Evolutionary conservation across 2,329 filamentous ascomycete genomes (phyloP), one percentile per base, ranked within the genome.

Genomic region (Sporothrix variecibatus): DNA sequence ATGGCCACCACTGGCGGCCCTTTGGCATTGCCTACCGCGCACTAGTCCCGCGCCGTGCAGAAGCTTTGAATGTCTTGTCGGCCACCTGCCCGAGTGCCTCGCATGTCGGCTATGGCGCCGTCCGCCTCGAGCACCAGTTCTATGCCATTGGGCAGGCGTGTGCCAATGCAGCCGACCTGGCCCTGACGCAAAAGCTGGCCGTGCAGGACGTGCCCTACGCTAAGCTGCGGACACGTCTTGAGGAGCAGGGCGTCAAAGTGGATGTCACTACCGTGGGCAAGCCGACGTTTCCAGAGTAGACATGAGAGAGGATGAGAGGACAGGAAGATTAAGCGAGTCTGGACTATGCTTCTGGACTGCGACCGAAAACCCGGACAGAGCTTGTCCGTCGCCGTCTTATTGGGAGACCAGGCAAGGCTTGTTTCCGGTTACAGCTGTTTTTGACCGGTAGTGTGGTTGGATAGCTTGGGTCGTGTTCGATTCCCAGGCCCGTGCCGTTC

Each of bases 141-240:
- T 65, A 72, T n/a, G 71, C 71, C 40, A 31, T 72, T 15, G 71
- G 71, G 40, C 71, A 72, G 58, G 71, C 58, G 20, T 72, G 71
- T 34, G 71, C 71, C 8, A 72, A 72, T 12, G 71, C 71, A 1
- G 43, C 43, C 2, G 71, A 72, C n/a, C 20, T 72, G 1, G 56
- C 58, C 2, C 43, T 72, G 26, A 1, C 15, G 0, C 8, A 26
- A 15, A 8, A 11, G 20, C 17, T 34, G 15, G 28, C 17, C 3
- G 71, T 72, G 4, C 71, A 65, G 28, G 71, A 64, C 2, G 58
- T 72, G 31, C 58, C 71, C 0, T 72, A 72, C 23, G 11, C 28
- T 2, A 26, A 20, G n/a, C 43, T 72, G 43, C 58, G 58, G 12
- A n/a, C 40, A 5, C 23, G 58, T 2, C 43, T 72, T 0, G 58